Evolutionary conservation across 2,329 filamentous ascomycete species (phyloP).

Genomic region (Talaromyces sp.): DNA sequence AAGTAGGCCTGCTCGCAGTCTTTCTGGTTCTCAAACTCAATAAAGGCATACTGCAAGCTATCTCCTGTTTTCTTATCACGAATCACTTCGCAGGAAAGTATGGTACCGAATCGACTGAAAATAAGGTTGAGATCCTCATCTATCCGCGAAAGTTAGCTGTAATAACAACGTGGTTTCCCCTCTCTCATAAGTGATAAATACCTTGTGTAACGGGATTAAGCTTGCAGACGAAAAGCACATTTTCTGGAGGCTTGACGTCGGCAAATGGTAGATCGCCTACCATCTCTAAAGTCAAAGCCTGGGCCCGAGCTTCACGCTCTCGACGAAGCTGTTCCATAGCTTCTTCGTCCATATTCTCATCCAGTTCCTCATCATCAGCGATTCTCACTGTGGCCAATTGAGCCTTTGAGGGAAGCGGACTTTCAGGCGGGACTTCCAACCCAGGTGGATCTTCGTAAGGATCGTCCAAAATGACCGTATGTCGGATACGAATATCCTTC

Average conservation of each 20-base stretch:
- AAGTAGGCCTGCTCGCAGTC: conserved; percentile 94
- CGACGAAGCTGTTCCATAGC: conserved; percentile 73
- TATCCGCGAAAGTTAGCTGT: conserved; percentile 25
- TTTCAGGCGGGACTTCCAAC: conserved; percentile 71
- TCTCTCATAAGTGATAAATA: conserved; percentile 26
- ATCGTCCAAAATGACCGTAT: conserved; percentile 88
- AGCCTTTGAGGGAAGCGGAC: conserved; percentile 74
- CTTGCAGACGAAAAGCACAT: conserved; percentile 97
- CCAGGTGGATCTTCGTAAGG: conserved; percentile 80
- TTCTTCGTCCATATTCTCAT: conserved; percentile 76
- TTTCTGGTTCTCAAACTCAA: conserved; percentile 89
- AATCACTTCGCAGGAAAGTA: conserved; percentile 93
- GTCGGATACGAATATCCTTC: conserved; percentile 90
- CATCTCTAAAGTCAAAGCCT: conserved; percentile 94
- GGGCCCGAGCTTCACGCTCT: conserved; percentile 86
- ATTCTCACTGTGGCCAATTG: conserved; percentile 91
- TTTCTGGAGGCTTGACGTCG: conserved; percentile 95
- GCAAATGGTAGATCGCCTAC: conserved; percentile 96
- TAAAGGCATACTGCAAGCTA: conserved; percentile 94
- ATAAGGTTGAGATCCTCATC: conserved; percentile 94
- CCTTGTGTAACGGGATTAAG: conserved; percentile 88
- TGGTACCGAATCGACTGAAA: conserved; percentile 93
- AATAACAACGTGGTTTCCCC: background rate
- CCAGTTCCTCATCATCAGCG: conserved; percentile 78
- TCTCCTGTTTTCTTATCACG: conserved; percentile 90